Evolutionary conservation across 257 asterid species (phyloP).

Genomic region (Thymus quinquecostatus): DNA sequence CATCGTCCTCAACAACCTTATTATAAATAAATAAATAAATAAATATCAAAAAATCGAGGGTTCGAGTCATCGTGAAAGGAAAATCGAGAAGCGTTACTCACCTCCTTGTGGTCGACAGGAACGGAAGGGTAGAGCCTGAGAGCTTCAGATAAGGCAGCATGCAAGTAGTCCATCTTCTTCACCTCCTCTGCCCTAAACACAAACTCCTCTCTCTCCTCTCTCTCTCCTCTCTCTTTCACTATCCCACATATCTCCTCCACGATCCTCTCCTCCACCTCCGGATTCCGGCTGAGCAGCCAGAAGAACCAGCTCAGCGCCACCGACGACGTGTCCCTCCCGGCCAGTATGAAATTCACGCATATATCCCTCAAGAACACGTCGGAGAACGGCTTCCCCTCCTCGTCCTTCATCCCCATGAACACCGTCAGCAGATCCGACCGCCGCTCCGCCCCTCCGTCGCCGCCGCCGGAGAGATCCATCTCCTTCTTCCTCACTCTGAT

Average conservation of each 20-base stretch:
- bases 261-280: constrained; percentile 73
- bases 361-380: constrained; percentile 72
- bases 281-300: constrained; percentile 68
- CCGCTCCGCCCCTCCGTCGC: constrained; percentile 4
- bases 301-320: constrained; percentile 97
- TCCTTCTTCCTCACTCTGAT: constrained; percentile 74
- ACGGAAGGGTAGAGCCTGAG: constrained; percentile 93
- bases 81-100: not conserved
- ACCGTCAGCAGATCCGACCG: constrained; percentile 79
- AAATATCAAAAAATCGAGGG: no score
- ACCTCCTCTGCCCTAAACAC: constrained; percentile 81
- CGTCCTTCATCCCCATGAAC: constrained; percentile 73
- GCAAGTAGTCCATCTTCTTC: constrained; percentile 95
- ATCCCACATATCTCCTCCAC: constrained; percentile 64
- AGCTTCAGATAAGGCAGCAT: constrained; percentile 91
- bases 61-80: no score
- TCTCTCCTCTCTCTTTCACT: constrained; percentile 51
- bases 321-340: constrained; percentile 97
- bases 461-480: constrained; percentile 35
- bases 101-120: constrained; percentile 99
- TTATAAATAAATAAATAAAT: no score
- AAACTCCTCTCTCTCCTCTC: constrained; percentile 15
- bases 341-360: constrained; percentile 88
- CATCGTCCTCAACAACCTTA: constrained; percentile 79
- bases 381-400: constrained; percentile 54